Percentiles rank a stretch among this genome's conserved stretches.
Conservation (phyloP, 805 yeast species). For the Candida stauntonica region DNA sequence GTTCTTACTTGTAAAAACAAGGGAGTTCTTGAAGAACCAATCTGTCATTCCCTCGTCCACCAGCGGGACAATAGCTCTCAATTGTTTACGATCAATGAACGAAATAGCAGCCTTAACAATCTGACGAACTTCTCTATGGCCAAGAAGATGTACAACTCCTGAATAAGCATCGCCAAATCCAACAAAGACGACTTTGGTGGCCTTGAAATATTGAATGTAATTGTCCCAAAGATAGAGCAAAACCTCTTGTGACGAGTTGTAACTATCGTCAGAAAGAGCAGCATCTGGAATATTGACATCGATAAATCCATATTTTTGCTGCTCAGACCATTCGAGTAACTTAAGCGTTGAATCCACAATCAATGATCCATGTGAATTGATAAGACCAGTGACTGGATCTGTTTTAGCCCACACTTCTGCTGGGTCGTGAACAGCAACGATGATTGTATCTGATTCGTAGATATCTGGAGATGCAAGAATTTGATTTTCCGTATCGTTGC, state of each 20-base stretch:
- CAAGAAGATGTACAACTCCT: conserved; percentile 80
- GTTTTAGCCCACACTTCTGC: conserved; percentile 88
- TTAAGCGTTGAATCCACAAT: conserved; percentile 70
- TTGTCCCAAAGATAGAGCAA: conserved; percentile 86
- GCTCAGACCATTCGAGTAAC: conserved; percentile 64
- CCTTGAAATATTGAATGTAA: conserved; percentile 70
- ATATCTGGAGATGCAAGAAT: conserved; percentile 70
- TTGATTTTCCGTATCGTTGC: conserved; percentile 53
- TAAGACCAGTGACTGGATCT: conserved; percentile 73
- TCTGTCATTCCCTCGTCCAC: conserved; percentile 87
- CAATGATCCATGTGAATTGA: conserved; percentile 68
- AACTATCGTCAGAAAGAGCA: conserved; percentile 37
- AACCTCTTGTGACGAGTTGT: conserved; percentile 71
- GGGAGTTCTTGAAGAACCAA: conserved; percentile 86
- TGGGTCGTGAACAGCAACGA: conserved; percentile 82
- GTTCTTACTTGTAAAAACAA: conserved; percentile 68
- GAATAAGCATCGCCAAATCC: conserved; percentile 90
- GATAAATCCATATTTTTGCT: conserved; percentile 66
- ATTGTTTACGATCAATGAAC: conserved; percentile 61
- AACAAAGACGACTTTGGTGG: conserved; percentile 67
- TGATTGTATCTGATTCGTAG: conserved; percentile 55
- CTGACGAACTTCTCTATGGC: conserved; percentile 67
- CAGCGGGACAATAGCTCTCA: conserved; percentile 77
- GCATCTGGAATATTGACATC: conserved; percentile 76
- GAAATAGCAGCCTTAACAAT: conserved; percentile 68